Percentiles rank a stretch among this genome's conserved stretches.
These are phyloP conservation scores for Fonsecaea pedrosoi DNA, from an alignment of 2,329 filamentous ascomycete species.

Conservation along the genomic window DNA sequence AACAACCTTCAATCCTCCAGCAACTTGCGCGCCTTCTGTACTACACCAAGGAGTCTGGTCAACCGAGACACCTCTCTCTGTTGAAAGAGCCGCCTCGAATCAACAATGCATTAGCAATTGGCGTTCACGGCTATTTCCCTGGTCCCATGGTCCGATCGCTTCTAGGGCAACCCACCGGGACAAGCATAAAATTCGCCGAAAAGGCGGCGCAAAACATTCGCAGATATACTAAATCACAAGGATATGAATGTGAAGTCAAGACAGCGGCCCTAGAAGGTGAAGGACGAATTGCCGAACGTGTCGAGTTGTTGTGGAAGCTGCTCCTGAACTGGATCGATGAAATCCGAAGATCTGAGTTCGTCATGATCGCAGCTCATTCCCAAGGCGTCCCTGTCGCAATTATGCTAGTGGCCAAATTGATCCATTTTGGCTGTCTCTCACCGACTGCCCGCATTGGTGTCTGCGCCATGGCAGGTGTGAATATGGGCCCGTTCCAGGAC, in stretches of 20 bases:
- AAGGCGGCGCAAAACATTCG: slow-evolving; percentile 83
- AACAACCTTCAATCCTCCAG: slow-evolving; percentile 70
- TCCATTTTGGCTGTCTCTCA: slow-evolving; percentile 80
- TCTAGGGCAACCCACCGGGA: slow-evolving; percentile 92
- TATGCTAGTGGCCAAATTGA: slow-evolving; percentile 90
- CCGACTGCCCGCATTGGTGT: slow-evolving; percentile 75
- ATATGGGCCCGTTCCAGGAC: slow-evolving; percentile 88
- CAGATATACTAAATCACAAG: slow-evolving; percentile 77
- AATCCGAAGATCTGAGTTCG: slow-evolving; percentile 83
- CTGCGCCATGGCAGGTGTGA: slow-evolving; percentile 89
- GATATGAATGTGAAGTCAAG: slow-evolving; percentile 81
- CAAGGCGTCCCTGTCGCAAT: slow-evolving; percentile 93
- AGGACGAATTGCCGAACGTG: slow-evolving; percentile 85
- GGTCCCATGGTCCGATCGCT: slow-evolving; percentile 85
- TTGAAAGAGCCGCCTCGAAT: slow-evolving; percentile 73
- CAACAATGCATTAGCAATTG: slow-evolving; percentile 87
- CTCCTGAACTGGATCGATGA: slow-evolving; percentile 94
- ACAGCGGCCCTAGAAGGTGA: slow-evolving; percentile 95
- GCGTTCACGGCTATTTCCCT: slow-evolving; percentile 92
- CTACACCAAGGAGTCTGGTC: slow-evolving; percentile 61
- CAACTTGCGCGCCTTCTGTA: slow-evolving; percentile 54
- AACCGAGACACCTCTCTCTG: slow-evolving; percentile 73
- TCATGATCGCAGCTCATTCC: slow-evolving; percentile 91
- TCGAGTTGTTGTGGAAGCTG: slow-evolving; percentile 92
- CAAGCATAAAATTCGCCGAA: slow-evolving; percentile 89